Conservation (phyloP, 2,329 filamentous ascomycete species). For the Anthostomella pinea region DNA sequence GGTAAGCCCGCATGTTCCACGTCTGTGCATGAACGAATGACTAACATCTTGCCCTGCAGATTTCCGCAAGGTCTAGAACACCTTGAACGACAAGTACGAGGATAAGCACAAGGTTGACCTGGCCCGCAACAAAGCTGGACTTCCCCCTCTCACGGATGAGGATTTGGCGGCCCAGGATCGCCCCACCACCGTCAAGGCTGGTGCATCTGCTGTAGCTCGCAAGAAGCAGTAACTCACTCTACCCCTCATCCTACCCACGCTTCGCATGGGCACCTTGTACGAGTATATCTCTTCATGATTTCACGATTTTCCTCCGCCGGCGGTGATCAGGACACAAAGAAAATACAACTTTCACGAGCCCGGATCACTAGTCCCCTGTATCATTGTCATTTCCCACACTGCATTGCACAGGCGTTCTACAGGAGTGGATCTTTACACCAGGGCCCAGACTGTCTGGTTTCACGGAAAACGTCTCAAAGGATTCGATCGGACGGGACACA, state of each 20-base stretch:
- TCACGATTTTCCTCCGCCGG: slow-evolving; percentile 25
- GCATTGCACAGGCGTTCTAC: slow-evolving; percentile 60
- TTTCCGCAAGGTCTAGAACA: slow-evolving; percentile 55
- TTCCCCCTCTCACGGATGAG: no score
- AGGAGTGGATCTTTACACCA: slow-evolving; percentile 27
- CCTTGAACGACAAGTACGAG: slow-evolving; percentile 16
- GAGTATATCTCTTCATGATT: slow-evolving; percentile 27
- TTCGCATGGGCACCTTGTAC: slow-evolving; percentile 21
- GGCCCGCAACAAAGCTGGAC: no score
- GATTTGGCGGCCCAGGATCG: no score
- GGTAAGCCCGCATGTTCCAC: slow-evolving; percentile 44
- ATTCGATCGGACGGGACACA: slow-evolving; percentile 25
- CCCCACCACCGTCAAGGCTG: no score
- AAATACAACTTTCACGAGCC: not conserved
- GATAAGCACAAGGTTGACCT: no score
- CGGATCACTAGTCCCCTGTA: slow-evolving; percentile 23
- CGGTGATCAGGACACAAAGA: slow-evolving; percentile 8
- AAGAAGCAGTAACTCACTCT: slow-evolving; percentile 3
- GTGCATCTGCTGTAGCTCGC: no score
- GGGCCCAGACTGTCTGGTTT: slow-evolving; percentile 23
- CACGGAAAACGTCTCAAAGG: slow-evolving; percentile 31
- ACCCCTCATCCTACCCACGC: slow-evolving; percentile 1
- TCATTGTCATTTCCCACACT: slow-evolving; percentile 32
- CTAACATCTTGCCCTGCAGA: slow-evolving; percentile 35
- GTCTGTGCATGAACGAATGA: not conserved